Evolutionary conservation across 73 alveolate species (phyloP).

Genomic region (Tetrahymena malaccensis): DNA sequence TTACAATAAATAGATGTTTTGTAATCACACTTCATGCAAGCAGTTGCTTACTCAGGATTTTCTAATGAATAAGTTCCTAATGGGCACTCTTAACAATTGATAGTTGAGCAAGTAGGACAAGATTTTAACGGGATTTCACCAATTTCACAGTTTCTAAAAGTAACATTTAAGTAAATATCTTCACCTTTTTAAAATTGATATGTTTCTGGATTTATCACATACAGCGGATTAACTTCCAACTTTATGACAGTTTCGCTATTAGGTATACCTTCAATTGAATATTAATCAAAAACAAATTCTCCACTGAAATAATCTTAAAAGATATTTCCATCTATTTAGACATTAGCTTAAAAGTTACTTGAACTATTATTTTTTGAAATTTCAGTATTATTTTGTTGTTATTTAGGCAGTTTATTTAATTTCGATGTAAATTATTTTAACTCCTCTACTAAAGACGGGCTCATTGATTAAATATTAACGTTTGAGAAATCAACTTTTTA

Average conservation of each 20-base stretch:
- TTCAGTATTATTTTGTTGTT: background rate
- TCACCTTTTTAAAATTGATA: background rate
- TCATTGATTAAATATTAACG: background rate
- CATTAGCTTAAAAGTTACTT: background rate
- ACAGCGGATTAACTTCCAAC: background rate
- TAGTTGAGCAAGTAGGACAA: background rate
- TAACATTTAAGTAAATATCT: background rate
- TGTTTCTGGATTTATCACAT: background rate
- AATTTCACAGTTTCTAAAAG: background rate
- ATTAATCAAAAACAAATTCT: background rate
- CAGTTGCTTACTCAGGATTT: background rate
- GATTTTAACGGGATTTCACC: background rate
- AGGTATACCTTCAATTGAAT: background rate
- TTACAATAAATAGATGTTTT: background rate
- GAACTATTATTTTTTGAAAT: no score
- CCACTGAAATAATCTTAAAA: background rate
- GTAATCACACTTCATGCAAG: background rate
- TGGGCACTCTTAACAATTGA: background rate
- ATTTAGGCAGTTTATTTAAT: background rate
- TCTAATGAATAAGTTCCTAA: background rate
- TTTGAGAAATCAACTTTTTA: background rate
- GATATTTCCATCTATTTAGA: background rate
- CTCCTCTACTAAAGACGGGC: background rate
- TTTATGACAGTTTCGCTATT: background rate
- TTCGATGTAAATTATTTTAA: background rate